phyloP scores from a whole-genome alignment of 352 stramenopile species.

The Globisporangium ultimum region DNA sequence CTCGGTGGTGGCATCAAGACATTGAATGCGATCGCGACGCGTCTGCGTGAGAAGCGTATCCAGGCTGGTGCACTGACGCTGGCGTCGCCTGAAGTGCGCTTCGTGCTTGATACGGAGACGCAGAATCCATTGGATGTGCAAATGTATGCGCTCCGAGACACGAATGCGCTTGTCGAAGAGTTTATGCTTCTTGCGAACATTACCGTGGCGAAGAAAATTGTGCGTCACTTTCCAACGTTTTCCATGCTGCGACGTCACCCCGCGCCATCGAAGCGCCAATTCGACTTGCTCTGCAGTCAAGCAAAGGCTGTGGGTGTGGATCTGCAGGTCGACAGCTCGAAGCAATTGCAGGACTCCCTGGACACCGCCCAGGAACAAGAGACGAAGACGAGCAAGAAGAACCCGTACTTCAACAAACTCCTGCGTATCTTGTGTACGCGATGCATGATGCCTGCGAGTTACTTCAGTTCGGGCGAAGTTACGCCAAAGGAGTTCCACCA shows the following conservation, averaged over 20 bases:
- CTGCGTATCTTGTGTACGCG: constrained; percentile 95
- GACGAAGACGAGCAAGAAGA: constrained; percentile 25
- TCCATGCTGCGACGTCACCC: constrained; percentile 94
- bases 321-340: constrained; percentile 74
- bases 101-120: constrained; percentile 98
- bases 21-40: constrained; percentile 88
- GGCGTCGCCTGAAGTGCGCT: constrained; percentile 95
- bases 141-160: constrained; percentile 94
- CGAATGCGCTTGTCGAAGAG: constrained; percentile 98
- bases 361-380: constrained; percentile 75
- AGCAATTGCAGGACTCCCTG: constrained; percentile 71
- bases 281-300: constrained; percentile 84
- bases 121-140: constrained; percentile 98
- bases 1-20: constrained; percentile 87
- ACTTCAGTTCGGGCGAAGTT: constrained; percentile 97
- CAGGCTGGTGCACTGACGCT: constrained; percentile 96
- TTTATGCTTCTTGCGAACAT: constrained; percentile 99
- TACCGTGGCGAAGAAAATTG: constrained; percentile 95
- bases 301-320: constrained; percentile 81
- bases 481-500: constrained; percentile 96
- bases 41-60: constrained; percentile 92
- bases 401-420: constrained; percentile 99
- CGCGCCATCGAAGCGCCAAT: constrained; percentile 92
- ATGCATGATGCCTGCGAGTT: constrained; percentile 98
- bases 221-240: constrained; percentile 93